Percentiles rank a stretch among this genome's conserved stretches.
Evolutionary conservation across 2,329 filamentous ascomycete species (phyloP).

Genomic region (Aschersonia sp.): DNA sequence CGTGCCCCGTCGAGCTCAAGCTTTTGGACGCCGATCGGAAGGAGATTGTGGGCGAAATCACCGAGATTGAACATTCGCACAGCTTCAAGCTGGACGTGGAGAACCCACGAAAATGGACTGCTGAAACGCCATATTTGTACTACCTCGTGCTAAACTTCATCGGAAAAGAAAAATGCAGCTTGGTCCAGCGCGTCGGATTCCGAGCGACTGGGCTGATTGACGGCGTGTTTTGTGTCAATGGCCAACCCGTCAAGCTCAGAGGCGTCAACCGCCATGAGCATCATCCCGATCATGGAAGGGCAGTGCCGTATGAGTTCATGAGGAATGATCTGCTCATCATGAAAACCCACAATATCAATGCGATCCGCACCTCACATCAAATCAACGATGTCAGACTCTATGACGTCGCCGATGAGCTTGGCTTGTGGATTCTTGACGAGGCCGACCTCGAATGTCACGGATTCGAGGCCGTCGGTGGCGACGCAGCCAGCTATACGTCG

Average conservation of each 20-base stretch:
- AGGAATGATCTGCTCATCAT: constrained; percentile 46
- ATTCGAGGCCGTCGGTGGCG: constrained; percentile 24
- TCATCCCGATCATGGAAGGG: constrained; percentile 44
- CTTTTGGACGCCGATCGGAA: constrained; percentile 19
- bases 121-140: constrained; percentile 51
- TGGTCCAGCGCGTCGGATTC: constrained; percentile 47
- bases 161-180: constrained; percentile 13
- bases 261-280: constrained; percentile 62
- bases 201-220: constrained; percentile 45
- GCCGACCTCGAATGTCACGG: constrained; percentile 40
- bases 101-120: constrained; percentile 50
- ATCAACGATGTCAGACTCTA: constrained; percentile 45
- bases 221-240: constrained; percentile 50
- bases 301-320: constrained; percentile 47
- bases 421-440: constrained; percentile 48
- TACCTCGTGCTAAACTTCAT: constrained; percentile 25
- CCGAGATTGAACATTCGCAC: constrained; percentile 15
- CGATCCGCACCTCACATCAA: constrained; percentile 54
- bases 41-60: constrained; percentile 12
- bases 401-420: constrained; percentile 46
- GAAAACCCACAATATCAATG: constrained; percentile 57
- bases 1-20: constrained; percentile 15
- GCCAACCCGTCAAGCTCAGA: constrained; percentile 46
- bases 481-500: constrained; percentile 29
- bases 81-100: constrained; percentile 26